A percentile compares a stretch with the other conserved stretches of the same genome.
These are phyloP conservation scores for Lentinus tigrinus DNA, from an alignment of 768 basidiomycete genomes.

Conservation along the genomic window DNA sequence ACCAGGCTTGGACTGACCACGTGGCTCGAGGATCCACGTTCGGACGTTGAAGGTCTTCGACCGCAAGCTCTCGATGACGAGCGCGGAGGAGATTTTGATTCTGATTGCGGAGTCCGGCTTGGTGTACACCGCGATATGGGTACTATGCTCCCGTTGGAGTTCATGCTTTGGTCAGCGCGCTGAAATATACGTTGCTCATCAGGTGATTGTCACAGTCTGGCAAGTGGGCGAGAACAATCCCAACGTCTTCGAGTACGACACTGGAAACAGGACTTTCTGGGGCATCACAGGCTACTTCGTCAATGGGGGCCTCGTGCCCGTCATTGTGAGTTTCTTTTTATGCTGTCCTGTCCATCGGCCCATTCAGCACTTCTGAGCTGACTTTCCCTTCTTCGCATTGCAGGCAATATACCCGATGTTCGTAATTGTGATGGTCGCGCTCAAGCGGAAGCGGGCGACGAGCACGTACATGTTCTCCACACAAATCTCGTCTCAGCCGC, in stretches of 20 bases:
- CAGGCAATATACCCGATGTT: slow-evolving; percentile 2
- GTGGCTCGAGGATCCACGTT: not conserved
- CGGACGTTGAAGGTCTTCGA: not conserved
- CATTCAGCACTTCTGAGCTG: no score
- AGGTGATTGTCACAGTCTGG: not conserved
- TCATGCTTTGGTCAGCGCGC: not conserved
- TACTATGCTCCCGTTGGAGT: not conserved
- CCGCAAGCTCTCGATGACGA: not conserved
- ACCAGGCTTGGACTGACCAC: no score
- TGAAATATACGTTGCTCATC: no score
- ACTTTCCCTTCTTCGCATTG: no score
- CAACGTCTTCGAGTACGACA: not conserved
- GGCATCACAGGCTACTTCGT: not conserved
- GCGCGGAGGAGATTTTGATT: not conserved
- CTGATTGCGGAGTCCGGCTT: not conserved
- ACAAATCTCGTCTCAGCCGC: no score
- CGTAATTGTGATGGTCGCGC: not conserved
- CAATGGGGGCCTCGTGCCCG: not conserved
- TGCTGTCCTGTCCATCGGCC: not conserved
- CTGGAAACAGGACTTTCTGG: not conserved
- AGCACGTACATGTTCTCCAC: not conserved
- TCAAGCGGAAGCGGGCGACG: not conserved
- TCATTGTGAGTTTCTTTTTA: not conserved
- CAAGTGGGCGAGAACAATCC: not conserved
- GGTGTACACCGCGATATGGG: not conserved